Percentiles rank a stretch among this genome's conserved stretches.
Conservation (phyloP, 2,329 filamentous ascomycete species). For the Pseudogymnoascus sp. region DNA sequence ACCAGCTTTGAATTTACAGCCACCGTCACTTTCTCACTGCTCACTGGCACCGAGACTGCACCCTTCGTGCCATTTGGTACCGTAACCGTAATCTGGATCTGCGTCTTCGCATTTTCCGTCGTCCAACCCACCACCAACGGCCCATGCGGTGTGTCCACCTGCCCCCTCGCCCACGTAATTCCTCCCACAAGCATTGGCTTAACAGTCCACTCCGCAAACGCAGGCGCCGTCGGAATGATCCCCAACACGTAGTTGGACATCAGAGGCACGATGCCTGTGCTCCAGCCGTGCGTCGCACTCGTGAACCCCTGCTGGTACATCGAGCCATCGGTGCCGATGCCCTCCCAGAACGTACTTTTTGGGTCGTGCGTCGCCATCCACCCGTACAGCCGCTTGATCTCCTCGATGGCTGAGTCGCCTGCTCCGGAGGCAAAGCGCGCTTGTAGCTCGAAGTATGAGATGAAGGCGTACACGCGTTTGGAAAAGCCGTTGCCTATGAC, state of each 20-base stretch:
- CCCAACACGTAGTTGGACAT: slow-evolving; percentile 40
- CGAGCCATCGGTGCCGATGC: slow-evolving; percentile 35
- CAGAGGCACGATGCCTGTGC: slow-evolving; percentile 41
- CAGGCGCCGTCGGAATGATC: slow-evolving; percentile 36
- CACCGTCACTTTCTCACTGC: slow-evolving; percentile 12
- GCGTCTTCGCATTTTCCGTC: slow-evolving; percentile 14
- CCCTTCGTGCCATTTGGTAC: slow-evolving; percentile 26
- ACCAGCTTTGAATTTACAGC: slow-evolving; percentile 17
- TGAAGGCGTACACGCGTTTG: slow-evolving; percentile 42
- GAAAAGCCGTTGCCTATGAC: slow-evolving; percentile 32
- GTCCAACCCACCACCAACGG: slow-evolving; percentile 34
- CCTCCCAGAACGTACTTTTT: slow-evolving; percentile 42
- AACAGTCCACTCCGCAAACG: slow-evolving; percentile 36
- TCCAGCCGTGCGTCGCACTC: slow-evolving; percentile 44
- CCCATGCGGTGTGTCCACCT: slow-evolving; percentile 36
- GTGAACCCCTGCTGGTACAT: slow-evolving; percentile 40
- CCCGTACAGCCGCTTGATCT: slow-evolving; percentile 39
- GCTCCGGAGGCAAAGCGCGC: slow-evolving; percentile 36
- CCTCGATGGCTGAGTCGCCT: slow-evolving; percentile 34
- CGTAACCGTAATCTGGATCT: slow-evolving; percentile 27
- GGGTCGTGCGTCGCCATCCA: slow-evolving; percentile 43
- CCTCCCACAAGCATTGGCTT: slow-evolving; percentile 30
- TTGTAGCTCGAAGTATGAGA: slow-evolving; percentile 45
- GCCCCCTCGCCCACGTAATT: slow-evolving; percentile 37
- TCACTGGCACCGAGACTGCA: slow-evolving; percentile 21